Percentiles rank a stretch among this genome's conserved stretches.
These are phyloP conservation scores for Huntiella abstrusa DNA, from an alignment of 2,329 filamentous ascomycete genomes.

Conservation along the genomic window DNA sequence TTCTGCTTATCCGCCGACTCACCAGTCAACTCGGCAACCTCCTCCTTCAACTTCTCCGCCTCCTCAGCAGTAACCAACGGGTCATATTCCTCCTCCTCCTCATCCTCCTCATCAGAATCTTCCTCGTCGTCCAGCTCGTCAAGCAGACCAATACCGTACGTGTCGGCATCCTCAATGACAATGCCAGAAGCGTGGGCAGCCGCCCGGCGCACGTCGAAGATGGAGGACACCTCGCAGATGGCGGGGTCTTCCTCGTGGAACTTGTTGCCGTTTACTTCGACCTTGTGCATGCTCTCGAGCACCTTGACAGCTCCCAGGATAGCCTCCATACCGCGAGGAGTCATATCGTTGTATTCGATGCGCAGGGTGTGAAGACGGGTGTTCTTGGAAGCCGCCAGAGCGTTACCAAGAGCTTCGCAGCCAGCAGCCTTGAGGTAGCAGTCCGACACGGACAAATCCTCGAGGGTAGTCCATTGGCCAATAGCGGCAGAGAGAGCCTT, in stretches of 20 bases:
- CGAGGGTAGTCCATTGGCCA: constrained; percentile 52
- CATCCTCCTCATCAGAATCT: constrained; percentile 44
- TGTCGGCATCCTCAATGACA: constrained; percentile 40
- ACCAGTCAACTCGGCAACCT: constrained; percentile 53
- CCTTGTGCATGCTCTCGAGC: constrained; percentile 59
- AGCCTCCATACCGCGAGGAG: constrained; percentile 50
- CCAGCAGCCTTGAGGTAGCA: constrained; percentile 68
- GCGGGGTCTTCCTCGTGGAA: constrained; percentile 70
- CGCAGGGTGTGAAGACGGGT: constrained; percentile 61
- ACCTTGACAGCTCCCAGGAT: constrained; percentile 50
- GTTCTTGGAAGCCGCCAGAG: constrained; percentile 59
- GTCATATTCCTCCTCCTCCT: constrained; percentile 45
- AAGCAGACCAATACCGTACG: constrained; percentile 71
- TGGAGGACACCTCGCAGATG: constrained; percentile 46
- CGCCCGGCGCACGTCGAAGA: constrained; percentile 64
- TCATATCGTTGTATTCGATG: constrained; percentile 90
- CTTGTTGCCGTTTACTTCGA: constrained; percentile 93
- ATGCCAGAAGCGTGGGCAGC: constrained; percentile 45
- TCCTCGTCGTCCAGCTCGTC: constrained; percentile 67
- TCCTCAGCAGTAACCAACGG: constrained; percentile 39
- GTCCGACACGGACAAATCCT: constrained; percentile 77
- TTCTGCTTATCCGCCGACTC: constrained; percentile 52
- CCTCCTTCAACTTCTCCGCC: constrained; percentile 45
- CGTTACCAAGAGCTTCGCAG: constrained; percentile 50
- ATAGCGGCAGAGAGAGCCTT: constrained; percentile 60